A percentile compares a stretch with the other conserved stretches of the same genome.
Evolutionary conservation across 306 rosid species (phyloP).

Genomic region (Leucaena leucocephala): DNA sequence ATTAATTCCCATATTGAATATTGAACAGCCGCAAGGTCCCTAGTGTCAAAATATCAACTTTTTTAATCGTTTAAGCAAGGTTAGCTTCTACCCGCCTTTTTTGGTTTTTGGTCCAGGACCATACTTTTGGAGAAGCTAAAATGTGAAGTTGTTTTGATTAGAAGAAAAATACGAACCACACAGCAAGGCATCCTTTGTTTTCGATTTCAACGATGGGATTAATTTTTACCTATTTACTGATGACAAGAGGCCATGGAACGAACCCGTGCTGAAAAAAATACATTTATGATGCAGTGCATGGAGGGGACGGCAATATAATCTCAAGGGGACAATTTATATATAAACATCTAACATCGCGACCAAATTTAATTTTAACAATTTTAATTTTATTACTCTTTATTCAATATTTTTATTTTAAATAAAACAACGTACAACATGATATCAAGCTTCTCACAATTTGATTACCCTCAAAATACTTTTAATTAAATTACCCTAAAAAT

Average conservation of each 20-base stretch:
- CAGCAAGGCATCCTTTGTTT: background rate
- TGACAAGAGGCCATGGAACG: background rate
- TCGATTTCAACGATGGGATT: background rate
- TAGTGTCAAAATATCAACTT: too few species aligned
- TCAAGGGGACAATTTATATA: too few species aligned
- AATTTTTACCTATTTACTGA: background rate
- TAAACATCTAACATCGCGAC: background rate
- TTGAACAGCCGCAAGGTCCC: too few species aligned
- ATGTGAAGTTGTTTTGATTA: too few species aligned
- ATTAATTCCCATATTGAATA: too few species aligned
- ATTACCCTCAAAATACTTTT: background rate
- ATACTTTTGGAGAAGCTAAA: too few species aligned
- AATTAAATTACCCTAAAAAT: background rate
- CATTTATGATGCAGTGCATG: too few species aligned
- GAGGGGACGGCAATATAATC: too few species aligned
- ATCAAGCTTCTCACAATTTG: background rate
- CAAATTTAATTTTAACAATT: background rate
- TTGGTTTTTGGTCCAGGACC: too few species aligned
- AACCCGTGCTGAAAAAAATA: too few species aligned
- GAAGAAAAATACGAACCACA: background rate
- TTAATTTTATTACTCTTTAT: background rate
- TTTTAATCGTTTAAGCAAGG: too few species aligned
- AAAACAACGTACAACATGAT: background rate
- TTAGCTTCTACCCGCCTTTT: too few species aligned
- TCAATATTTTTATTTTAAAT: background rate